Evolutionary conservation across 1,139 yeast genomes (phyloP).

Genomic region (Starmera stellimalicola): DNA sequence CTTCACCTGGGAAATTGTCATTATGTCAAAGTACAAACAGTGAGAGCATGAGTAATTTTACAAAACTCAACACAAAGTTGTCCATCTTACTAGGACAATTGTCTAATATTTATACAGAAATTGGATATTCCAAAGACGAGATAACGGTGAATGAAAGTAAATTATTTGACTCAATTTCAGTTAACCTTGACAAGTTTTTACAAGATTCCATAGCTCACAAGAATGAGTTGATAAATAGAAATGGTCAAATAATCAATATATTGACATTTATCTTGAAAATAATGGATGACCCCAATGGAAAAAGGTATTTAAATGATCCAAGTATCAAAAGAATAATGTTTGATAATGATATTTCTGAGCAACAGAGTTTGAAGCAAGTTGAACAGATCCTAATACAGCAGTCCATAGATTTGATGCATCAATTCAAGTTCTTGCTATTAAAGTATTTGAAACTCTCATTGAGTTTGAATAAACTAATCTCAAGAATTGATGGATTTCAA

Average conservation of each 20-base stretch:
- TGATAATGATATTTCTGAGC: conserved; percentile 18
- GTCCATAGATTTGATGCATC: conserved; percentile 20
- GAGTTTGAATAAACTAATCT: conserved; percentile 13
- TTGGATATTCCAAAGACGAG: conserved; percentile 29
- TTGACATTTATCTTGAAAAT: conserved; percentile 22
- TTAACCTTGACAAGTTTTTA: conserved; percentile 24
- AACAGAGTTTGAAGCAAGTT: conserved; percentile 2
- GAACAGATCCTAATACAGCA: conserved; percentile 8
- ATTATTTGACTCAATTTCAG: conserved; percentile 25
- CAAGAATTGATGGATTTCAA: conserved; percentile 8
- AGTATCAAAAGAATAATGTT: conserved; percentile 28
- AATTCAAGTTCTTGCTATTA: conserved; percentile 21
- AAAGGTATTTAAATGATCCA: conserved; percentile 28
- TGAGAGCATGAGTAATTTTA: not conserved
- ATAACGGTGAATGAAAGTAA: conserved; percentile 25
- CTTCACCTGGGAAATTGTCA: conserved; percentile 17
- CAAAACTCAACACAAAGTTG: conserved; percentile 14
- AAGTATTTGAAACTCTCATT: conserved; percentile 16
- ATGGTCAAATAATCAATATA: conserved; percentile 20
- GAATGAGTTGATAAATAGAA: conserved; percentile 20
- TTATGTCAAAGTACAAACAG: conserved; percentile 2
- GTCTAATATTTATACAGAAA: conserved; percentile 26
- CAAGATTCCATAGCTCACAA: conserved; percentile 25
- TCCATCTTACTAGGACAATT: conserved; percentile 23
- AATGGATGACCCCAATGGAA: conserved; percentile 26